Evolutionary conservation across 2,329 filamentous ascomycete genomes (phyloP), one percentile per base, ranked within the genome.

Genomic region (Aspergillus felis): DNA sequence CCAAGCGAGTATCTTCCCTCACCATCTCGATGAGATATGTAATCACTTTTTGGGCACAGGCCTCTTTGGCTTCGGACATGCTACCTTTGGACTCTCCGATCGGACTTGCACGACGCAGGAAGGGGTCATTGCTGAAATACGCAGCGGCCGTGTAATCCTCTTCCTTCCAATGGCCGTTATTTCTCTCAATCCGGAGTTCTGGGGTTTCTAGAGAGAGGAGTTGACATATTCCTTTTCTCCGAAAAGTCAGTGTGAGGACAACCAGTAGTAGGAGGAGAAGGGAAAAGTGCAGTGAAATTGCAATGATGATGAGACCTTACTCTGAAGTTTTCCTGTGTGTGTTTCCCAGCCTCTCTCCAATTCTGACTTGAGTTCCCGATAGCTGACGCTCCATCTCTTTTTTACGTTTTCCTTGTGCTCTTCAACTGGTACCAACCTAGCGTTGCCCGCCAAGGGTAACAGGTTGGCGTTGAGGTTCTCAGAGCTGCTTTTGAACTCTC

Each of bases 11-110:
- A 47, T 75, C 70, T 28, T 73, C 68, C 35, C 64, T 57, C 1
- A 70, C 63, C 56, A 73, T 65, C 1, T 58, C 42, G 6, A 72
- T 61, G 25, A 75, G 52, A 42, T 68, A 71, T n/a, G 64, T 50
- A 8, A 68, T 61, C 10, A 69, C 60, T n/a, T 66, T 58, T 52
- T 58, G 59, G 1, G 68, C 65, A 22, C 70, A 74, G 0, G 57
- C 47, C 48, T 70, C 63, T 17, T 62, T 35, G 0, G 63, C 68
- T 3, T 22, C 38, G 0, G 42, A 35, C 6, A 55, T 48, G 2
- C 60, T 60, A 3, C 56, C 57, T 8, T 35, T 28, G 9, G 53
- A 49, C 3, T 58, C 57, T 22, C 64, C 63, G 35, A 74, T 63
- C 3, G 66, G 60, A n/a, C 72, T 68, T 1, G 66, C 70, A 2